A percentile compares a stretch with the other conserved stretches of the same genome.
Conservation (phyloP, 2,329 filamentous ascomycete genomes). For the Paecilomyces sp. region DNA sequence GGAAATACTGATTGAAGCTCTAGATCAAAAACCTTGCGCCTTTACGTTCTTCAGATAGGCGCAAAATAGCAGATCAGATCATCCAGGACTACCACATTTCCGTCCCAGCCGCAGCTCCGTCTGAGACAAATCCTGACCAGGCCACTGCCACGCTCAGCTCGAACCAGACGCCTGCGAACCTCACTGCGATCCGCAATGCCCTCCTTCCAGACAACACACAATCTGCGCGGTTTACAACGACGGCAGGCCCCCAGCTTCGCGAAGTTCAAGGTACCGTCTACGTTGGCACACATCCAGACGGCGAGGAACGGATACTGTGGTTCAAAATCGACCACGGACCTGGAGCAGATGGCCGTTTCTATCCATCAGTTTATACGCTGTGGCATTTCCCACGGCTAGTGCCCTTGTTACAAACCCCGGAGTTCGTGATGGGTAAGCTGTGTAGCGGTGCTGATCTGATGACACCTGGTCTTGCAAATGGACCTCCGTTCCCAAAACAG, state of each 20-base stretch:
- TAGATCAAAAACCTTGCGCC: constrained; percentile 61
- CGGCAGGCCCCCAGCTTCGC: constrained; percentile 54
- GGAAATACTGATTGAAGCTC: constrained; percentile 5
- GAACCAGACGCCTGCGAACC: constrained; percentile 39
- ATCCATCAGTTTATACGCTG: constrained; percentile 55
- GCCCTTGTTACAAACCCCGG: constrained; percentile 57
- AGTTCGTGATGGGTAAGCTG: constrained; percentile 53
- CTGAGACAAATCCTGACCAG: constrained; percentile 21
- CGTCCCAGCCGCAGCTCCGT: constrained; percentile 30
- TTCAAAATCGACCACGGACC: constrained; percentile 52
- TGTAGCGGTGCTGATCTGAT: constrained; percentile 60
- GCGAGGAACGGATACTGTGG: constrained; percentile 57
- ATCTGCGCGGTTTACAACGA: constrained; percentile 59
- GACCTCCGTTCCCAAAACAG: constrained; percentile 54
- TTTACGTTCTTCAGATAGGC: constrained; percentile 59
- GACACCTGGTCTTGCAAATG: constrained; percentile 59
- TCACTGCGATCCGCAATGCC: constrained; percentile 48
- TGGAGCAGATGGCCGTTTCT: constrained; percentile 32
- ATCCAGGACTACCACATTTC: constrained; percentile 54
- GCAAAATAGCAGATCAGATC: constrained; percentile 60
- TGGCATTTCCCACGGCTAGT: constrained; percentile 58
- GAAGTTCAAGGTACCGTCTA: constrained; percentile 59
- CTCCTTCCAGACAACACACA: constrained; percentile 57
- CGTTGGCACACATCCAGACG: constrained; percentile 51
- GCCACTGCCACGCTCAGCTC: constrained; percentile 33